Evolutionary conservation across 148 eudicot species (phyloP).

Genomic region (Vaccinium darrowii): DNA sequence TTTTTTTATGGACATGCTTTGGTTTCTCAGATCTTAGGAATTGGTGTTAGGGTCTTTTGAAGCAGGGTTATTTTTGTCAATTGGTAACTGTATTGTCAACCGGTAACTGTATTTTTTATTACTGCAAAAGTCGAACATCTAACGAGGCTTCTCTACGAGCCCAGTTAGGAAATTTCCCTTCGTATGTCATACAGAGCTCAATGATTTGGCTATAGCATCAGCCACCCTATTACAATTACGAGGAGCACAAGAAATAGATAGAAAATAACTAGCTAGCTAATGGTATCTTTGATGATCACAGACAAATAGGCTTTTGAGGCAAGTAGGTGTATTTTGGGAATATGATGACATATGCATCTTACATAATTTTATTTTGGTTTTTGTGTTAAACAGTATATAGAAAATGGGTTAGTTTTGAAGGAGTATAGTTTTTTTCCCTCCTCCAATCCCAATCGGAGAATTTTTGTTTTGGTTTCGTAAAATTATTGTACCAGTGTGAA

Average conservation of each 20-base stretch:
- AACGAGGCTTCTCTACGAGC: no score
- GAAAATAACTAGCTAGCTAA: no score
- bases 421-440: neutral
- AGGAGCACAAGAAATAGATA: no score
- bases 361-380: neutral
- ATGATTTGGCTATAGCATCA: no score
- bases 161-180: no score
- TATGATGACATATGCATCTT: neutral
- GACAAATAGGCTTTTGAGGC: no score
- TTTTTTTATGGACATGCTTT: neutral
- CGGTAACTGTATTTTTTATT: no score
- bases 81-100: no score
- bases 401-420: neutral
- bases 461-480: neutral
- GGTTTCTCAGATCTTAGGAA: neutral
- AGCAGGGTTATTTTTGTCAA: neutral
- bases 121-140: no score
- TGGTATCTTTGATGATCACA: no score
- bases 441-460: neutral
- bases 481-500: neutral
- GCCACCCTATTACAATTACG: no score
- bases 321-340: neutral
- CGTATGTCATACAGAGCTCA: no score
- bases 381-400: neutral
- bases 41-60: neutral